phyloP scores from a whole-genome alignment of 441 rosid species.

The Macaranga tanarius region DNA sequence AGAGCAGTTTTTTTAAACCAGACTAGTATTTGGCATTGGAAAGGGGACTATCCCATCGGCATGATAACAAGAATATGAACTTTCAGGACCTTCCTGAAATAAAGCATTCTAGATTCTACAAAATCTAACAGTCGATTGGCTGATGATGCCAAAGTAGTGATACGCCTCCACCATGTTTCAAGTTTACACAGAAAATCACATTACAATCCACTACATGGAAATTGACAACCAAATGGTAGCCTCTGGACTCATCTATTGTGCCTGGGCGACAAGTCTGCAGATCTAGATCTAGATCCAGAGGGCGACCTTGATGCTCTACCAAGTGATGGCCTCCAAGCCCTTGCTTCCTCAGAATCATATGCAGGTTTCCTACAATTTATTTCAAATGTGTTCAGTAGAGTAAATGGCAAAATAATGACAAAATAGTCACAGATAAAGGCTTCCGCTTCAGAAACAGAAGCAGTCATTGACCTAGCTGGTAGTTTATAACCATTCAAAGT shows the following conservation, averaged over 20 bases:
- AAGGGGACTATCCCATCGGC: neutral
- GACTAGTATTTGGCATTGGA: neutral
- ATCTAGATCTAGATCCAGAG: slow-evolving; percentile 77
- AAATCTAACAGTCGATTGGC: neutral
- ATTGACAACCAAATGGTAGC: neutral
- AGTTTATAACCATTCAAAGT: neutral
- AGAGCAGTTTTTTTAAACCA: neutral
- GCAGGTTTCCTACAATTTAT: slow-evolving; percentile 44
- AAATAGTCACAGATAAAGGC: neutral
- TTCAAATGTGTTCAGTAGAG: neutral
- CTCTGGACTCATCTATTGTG: slow-evolving; percentile 22
- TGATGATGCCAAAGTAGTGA: neutral
- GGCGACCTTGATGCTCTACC: slow-evolving; percentile 68
- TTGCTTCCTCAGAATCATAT: slow-evolving; percentile 49
- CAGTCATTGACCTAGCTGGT: neutral
- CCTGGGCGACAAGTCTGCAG: slow-evolving; percentile 60
- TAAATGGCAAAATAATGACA: neutral
- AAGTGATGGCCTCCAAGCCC: slow-evolving; percentile 46
- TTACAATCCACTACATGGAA: slow-evolving; percentile 8
- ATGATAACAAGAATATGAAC: neutral
- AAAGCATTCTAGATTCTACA: neutral
- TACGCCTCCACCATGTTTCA: neutral
- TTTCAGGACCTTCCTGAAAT: neutral
- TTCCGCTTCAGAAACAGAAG: no score
- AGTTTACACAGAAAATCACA: neutral